Evolutionary conservation across 2,329 filamentous ascomycete species (phyloP), one percentile per base, ranked within the genome.

Genomic region (Bimuria novae-zelandiae): DNA sequence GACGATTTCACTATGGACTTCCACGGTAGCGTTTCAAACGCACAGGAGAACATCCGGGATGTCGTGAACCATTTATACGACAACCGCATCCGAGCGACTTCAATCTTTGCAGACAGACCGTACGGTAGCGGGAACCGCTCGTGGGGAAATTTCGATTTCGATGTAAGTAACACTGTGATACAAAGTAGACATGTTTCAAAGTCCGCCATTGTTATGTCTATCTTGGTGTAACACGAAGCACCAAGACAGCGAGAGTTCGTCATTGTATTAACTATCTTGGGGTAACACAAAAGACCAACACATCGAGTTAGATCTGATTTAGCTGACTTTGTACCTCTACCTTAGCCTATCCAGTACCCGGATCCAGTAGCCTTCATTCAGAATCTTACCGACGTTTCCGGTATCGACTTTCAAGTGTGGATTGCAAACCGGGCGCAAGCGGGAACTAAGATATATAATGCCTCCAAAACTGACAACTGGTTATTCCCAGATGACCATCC

Each of bases 111-210:
- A 4, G 71, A 74, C 48, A 54, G 69, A 14, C 70, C 70, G 0
- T 73, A 71, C 55, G 70, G 70, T 19, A 70, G 64, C 7, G 60
- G 60, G 6, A 57, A 58, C 48, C 57, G 51, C 4, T 69, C 65
- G 0, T 73, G 61, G 56, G 71, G 71, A 8, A 73, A 73, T 49
- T 72, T 75, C 51, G 72, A 74, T 55, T 73, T 75, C n/a, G n/a
- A n/a, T n/a, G n/a, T n/a, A n/a, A n/a, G n/a, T n/a, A n/a, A n/a
- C n/a, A n/a, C n/a, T n/a, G n/a, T n/a, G n/a, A n/a, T n/a, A n/a
- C n/a, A n/a, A n/a, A n/a, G n/a, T n/a, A n/a, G n/a, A n/a, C n/a
- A n/a, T n/a, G n/a, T n/a, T n/a, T n/a, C n/a, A n/a, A n/a, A n/a
- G n/a, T n/a, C n/a, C n/a, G n/a, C n/a, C n/a, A n/a, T n/a, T n/a